Evolutionary conservation across 208 protist species (phyloP).

Genomic region (Trypanosoma congolense): DNA sequence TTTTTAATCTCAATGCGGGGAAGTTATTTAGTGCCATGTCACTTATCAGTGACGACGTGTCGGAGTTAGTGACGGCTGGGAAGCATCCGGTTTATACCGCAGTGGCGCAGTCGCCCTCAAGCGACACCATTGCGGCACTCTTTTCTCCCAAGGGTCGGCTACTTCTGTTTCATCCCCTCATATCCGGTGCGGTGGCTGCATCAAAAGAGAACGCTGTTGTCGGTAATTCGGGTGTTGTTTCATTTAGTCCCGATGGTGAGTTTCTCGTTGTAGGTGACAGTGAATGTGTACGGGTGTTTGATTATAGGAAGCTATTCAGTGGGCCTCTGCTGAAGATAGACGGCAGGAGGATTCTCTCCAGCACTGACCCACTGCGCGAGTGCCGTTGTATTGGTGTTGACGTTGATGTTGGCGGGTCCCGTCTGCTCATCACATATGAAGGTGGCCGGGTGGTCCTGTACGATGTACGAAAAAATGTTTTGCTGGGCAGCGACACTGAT

Average conservation of each 20-base stretch:
- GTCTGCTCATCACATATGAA: slow-evolving; percentile 60
- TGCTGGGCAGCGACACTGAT: slow-evolving; percentile 58
- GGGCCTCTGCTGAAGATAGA: slow-evolving; percentile 27
- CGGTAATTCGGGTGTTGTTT: slow-evolving; percentile 30
- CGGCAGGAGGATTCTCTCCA: slow-evolving; percentile 37
- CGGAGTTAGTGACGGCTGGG: slow-evolving; percentile 26
- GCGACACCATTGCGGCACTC: slow-evolving; percentile 60
- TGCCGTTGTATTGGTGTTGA: slow-evolving; percentile 57
- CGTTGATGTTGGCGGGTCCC: slow-evolving; percentile 25
- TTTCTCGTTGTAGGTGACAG: slow-evolving; percentile 62
- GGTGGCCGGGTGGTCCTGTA: slow-evolving; percentile 59
- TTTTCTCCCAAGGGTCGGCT: slow-evolving; percentile 41
- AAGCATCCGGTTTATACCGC: slow-evolving; percentile 68
- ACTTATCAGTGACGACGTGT: slow-evolving; percentile 53
- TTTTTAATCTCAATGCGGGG: slow-evolving; percentile 64
- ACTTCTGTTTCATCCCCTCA: slow-evolving; percentile 73
- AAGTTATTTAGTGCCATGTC: slow-evolving; percentile 62
- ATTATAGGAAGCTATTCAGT: slow-evolving; percentile 50
- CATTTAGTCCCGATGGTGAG: slow-evolving; percentile 57
- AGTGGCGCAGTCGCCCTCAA: slow-evolving; percentile 55
- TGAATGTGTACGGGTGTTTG: slow-evolving; percentile 44
- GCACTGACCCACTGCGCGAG: slow-evolving; percentile 12
- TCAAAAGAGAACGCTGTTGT: slow-evolving; percentile 37
- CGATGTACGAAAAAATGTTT: slow-evolving; percentile 18
- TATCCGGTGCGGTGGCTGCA: slow-evolving; percentile 67